A percentile compares a stretch with the other conserved stretches of the same genome.
phyloP scores from a whole-genome alignment of 306 rosid genomes.

The Fragaria ananassa region DNA sequence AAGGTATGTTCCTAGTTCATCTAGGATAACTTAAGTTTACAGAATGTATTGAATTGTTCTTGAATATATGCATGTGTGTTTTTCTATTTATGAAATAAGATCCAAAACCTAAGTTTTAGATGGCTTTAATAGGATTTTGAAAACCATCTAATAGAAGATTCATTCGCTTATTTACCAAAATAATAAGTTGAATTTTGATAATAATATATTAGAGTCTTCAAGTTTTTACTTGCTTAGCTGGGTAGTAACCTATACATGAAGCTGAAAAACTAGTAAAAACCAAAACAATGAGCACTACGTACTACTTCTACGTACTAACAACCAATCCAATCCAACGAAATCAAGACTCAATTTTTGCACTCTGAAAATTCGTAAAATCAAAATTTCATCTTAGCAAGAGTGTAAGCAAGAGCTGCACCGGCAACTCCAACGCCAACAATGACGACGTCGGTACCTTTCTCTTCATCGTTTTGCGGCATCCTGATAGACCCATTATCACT shows the following conservation, averaged over 20 bases:
- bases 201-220: background rate
- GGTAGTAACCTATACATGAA: background rate
- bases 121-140: no score
- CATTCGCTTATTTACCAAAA: background rate
- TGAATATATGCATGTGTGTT: no score
- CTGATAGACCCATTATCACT: background rate
- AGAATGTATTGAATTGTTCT: no score
- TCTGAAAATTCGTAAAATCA: background rate
- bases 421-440: no score
- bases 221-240: background rate
- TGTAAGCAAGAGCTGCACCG: slow-evolving; percentile 24
- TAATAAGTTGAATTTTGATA: background rate
- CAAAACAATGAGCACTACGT: background rate
- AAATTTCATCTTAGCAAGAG: slow-evolving; percentile 24
- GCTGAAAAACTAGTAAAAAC: background rate
- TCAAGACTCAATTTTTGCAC: background rate
- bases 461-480: background rate
- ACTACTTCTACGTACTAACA: background rate
- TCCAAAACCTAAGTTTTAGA: no score
- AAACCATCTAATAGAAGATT: no score
- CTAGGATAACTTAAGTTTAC: no score
- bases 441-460: background rate
- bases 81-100: no score
- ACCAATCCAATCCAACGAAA: background rate
- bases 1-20: no score